phyloP scores from a whole-genome alignment of 148 eudicot species.

The Vaccinium myrtillus region DNA sequence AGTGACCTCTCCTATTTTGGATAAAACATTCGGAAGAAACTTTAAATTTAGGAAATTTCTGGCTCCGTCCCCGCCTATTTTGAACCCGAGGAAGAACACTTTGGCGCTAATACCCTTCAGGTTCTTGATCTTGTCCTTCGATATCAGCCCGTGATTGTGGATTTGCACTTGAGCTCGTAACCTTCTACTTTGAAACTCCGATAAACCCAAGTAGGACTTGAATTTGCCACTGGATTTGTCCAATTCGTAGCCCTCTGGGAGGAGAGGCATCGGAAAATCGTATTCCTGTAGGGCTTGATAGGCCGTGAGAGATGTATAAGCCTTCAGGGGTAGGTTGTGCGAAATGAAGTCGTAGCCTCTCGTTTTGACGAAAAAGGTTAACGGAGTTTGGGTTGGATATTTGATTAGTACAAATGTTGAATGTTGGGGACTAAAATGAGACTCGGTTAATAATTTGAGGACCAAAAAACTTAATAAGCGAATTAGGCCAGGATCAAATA shows the following conservation, averaged over 20 bases:
- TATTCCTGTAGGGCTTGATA: slow-evolving; percentile 39
- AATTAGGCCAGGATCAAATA: too few species aligned
- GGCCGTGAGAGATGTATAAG: slow-evolving; percentile 15
- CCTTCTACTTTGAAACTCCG: slow-evolving; percentile 30
- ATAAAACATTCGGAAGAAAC: too few species aligned
- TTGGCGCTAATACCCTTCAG: slow-evolving; percentile 44
- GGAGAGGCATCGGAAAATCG: slow-evolving; percentile 46
- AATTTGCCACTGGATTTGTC: slow-evolving; percentile 39
- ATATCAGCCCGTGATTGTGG: slow-evolving; percentile 38
- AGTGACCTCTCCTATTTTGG: slow-evolving; percentile 30
- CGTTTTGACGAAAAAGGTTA: too few species aligned
- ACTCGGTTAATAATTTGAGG: too few species aligned
- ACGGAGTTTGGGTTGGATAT: too few species aligned
- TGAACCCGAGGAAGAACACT: slow-evolving; percentile 37
- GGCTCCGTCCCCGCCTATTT: too few species aligned
- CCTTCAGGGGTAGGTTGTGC: too few species aligned
- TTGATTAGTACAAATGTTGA: too few species aligned
- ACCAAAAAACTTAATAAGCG: too few species aligned
- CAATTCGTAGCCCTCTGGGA: slow-evolving; percentile 43
- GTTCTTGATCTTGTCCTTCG: slow-evolving; percentile 25
- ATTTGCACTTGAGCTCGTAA: slow-evolving; percentile 43
- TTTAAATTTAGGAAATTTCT: too few species aligned
- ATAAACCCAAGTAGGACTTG: slow-evolving; percentile 26
- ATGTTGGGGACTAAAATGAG: too few species aligned
- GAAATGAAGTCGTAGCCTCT: too few species aligned